Evolutionary conservation across 2,329 filamentous ascomycete species (phyloP).

Genomic region (Rutstroemia sydowiana): DNA sequence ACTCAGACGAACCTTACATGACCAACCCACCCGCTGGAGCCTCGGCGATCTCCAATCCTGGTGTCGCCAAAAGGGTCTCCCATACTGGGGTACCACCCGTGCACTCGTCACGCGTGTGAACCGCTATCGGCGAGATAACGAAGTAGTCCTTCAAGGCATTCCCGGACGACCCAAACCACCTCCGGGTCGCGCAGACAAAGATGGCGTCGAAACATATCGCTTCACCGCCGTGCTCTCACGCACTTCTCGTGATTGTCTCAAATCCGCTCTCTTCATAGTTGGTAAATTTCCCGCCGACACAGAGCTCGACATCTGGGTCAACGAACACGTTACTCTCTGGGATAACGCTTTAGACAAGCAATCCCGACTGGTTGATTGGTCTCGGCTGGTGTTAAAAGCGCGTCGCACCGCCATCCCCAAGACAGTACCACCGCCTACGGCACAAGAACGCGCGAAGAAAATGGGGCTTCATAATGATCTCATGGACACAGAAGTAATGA

Average conservation of each 20-base stretch:
- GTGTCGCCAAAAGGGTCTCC: background rate
- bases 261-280: conserved; percentile 8
- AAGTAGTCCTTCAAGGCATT: background rate
- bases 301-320: conserved; percentile 12
- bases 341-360: background rate
- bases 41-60: background rate
- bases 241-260: conserved; percentile 11
- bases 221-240: conserved; percentile 5
- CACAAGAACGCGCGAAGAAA: background rate
- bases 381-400: background rate
- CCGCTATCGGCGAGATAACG: conserved; percentile 1
- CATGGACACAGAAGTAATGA: too few relatives aligned
- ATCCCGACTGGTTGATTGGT: background rate
- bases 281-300: conserved; percentile 13
- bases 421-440: background rate
- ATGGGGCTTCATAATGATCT: too few relatives aligned
- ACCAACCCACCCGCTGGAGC: conserved; percentile 1
- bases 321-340: background rate
- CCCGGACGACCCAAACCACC: background rate
- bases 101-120: conserved; percentile 2
- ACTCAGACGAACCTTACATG: background rate
- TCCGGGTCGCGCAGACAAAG: background rate
- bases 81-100: conserved; percentile 2
- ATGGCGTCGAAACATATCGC: conserved; percentile 11
- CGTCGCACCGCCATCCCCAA: background rate